Evolutionary conservation across 2,329 filamentous ascomycete species (phyloP).

Genomic region (Claviceps sp.): DNA sequence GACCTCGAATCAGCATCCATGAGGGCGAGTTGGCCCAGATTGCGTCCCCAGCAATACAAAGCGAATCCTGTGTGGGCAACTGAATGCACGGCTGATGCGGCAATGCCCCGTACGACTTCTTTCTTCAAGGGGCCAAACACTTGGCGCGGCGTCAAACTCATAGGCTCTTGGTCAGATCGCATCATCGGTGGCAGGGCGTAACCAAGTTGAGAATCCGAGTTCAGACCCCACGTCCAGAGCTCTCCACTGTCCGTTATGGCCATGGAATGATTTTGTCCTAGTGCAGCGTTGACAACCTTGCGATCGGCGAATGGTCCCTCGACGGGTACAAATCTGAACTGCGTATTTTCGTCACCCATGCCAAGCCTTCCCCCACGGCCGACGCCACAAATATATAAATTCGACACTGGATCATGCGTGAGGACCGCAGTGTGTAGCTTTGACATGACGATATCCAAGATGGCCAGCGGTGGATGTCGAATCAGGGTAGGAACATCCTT

Average conservation of each 20-base stretch:
- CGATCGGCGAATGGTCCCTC: constrained; percentile 63
- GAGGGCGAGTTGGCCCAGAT: constrained; percentile 82
- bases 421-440: constrained; percentile 86
- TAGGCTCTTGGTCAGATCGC: constrained; percentile 66
- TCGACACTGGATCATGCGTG: constrained; percentile 75
- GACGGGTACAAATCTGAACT: constrained; percentile 75
- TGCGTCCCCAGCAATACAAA: constrained; percentile 89
- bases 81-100: constrained; percentile 83
- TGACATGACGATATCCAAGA: constrained; percentile 74
- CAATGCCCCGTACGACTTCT: constrained; percentile 66
- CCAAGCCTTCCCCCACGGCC: constrained; percentile 83
- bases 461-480: constrained; percentile 55
- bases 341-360: constrained; percentile 76
- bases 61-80: constrained; percentile 72
- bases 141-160: constrained; percentile 69
- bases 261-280: constrained; percentile 85
- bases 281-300: constrained; percentile 60
- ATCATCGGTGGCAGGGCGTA: constrained; percentile 58
- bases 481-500: constrained; percentile 59
- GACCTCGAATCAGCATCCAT: constrained; percentile 93
- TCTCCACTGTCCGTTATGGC: constrained; percentile 79
- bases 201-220: constrained; percentile 72
- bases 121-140: constrained; percentile 87
- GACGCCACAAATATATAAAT: constrained; percentile 85
- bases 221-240: constrained; percentile 89